phyloP scores from a whole-genome alignment of 2,329 filamentous ascomycete species.

The Rutstroemia sp. region DNA sequence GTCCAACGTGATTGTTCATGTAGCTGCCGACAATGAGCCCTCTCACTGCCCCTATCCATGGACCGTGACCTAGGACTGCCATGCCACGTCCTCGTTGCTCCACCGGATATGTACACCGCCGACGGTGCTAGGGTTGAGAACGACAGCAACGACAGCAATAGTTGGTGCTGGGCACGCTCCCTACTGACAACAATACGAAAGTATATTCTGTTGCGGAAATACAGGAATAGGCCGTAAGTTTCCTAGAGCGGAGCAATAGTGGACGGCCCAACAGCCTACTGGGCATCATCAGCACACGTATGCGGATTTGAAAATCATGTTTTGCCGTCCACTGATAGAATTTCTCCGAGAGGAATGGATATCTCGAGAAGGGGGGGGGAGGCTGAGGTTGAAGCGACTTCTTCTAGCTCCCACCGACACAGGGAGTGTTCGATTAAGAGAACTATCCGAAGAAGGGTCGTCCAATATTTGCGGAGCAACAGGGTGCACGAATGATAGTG shows the following conservation, averaged over 20 bases:
- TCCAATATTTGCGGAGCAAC: not conserved
- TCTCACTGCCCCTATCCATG: conserved; percentile 13
- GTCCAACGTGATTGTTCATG: conserved; percentile 28
- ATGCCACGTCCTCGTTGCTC: not conserved
- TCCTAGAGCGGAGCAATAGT: conserved; percentile 53
- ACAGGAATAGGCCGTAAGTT: conserved; percentile 43
- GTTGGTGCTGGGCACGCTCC: conserved; percentile 40
- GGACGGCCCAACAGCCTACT: conserved; percentile 38
- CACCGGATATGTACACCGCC: not conserved
- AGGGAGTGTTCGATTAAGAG: not conserved
- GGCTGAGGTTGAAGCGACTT: not conserved
- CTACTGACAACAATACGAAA: conserved; percentile 34
- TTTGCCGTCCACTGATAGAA: too few relatives aligned
- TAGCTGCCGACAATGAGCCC: conserved; percentile 29
- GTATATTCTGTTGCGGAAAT: conserved; percentile 43
- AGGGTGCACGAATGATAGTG: not conserved
- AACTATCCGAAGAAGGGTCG: not conserved
- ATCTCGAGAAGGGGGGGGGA: too few relatives aligned
- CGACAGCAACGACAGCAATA: conserved; percentile 43
- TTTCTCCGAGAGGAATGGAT: too few relatives aligned
- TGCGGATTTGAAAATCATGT: too few relatives aligned
- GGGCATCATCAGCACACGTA: not conserved
- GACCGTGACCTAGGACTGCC: not conserved
- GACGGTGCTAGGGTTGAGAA: not conserved
- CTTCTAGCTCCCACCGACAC: not conserved